Evolutionary conservation across 768 basidiomycete genomes (phyloP), one percentile per base, ranked within the genome.

Genomic region (Mrakia gelida): DNA sequence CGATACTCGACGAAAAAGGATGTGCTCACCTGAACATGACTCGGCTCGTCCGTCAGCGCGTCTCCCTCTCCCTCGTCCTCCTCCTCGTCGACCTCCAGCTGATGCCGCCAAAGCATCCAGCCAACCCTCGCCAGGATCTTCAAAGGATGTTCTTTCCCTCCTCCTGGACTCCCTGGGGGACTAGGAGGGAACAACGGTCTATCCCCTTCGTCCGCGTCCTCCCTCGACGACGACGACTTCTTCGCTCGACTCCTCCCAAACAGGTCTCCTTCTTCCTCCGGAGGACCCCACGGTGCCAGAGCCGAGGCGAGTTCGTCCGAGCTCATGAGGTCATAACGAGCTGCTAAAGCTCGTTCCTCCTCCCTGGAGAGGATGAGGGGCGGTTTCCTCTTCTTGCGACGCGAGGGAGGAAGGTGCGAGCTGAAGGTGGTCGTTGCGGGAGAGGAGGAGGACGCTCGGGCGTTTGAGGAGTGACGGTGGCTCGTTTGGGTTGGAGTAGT

Each of bases 291-390:
- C 18, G 65, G 63, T 2, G 43, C 54, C 9, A 73, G 54, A 21
- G 63, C 73, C 10, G 38, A 28, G n/a, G 65, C 28, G 18, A 78
- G 49, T 52, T 78, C 73, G 2, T 73, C 73, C 15, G 65, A 54
- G n/a, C 41, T 34, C 72, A 78, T 56, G 18, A 78, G 52, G 41
- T 78, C 77, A 67, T 74, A 78, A 0, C 77, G 45, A 21, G 77
- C 65, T 8, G 65, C 41, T 26, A 78, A 68, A 1, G 73, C 73
- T 52, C 43, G 62, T 26, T 78, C 73, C 23, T 78, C 77, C 30
- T 70, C 65, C 4, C 65, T 8, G 0, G 73, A 65, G 10, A 78
- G 65, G 7, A 75, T 63, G 49, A 63, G 52, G 6, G 71, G 67
- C 23, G 67, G 34, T 26, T 70, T 70, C 67, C 34, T 41, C 16